These are phyloP conservation scores for Diaporthe citrichinensis DNA, from an alignment of 2,329 filamentous ascomycete genomes.

Conservation along the genomic window DNA sequence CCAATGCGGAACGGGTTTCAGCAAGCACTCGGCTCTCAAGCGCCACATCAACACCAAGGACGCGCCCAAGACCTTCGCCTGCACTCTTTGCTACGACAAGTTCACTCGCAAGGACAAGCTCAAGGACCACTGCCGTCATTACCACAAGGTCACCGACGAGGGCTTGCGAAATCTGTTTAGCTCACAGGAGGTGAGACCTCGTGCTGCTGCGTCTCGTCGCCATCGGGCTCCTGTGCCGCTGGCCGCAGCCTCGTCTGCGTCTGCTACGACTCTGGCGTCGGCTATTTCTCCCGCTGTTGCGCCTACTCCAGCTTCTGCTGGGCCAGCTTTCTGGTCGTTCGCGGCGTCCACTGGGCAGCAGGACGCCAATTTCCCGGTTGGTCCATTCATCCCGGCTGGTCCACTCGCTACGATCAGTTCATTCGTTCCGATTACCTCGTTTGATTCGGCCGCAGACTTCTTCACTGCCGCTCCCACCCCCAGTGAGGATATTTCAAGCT, in stretches of 20 bases:
- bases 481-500: not conserved
- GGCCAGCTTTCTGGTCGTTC: rapidly evolving
- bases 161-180: rapidly evolving
- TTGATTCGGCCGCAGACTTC: not conserved
- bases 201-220: not conserved
- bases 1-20: not conserved
- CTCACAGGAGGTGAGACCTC: not conserved
- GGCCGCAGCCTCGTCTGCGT: not conserved
- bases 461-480: not conserved
- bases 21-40: not conserved
- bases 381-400: not conserved
- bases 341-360: not conserved
- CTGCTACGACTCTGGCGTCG: too few species aligned
- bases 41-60: not conserved
- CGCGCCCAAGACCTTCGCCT: not conserved
- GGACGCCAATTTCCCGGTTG: too few species aligned
- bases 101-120: not conserved
- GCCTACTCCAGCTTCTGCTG: not conserved
- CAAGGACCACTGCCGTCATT: not conserved
- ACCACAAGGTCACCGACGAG: not conserved
- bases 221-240: not conserved
- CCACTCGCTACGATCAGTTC: not conserved
- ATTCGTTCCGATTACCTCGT: rapidly evolving
- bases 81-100: not conserved
- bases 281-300: not conserved